These are phyloP conservation scores for Wickerhamomyces queroliae DNA, from an alignment of 805 yeast genomes.

Conservation along the genomic window DNA sequence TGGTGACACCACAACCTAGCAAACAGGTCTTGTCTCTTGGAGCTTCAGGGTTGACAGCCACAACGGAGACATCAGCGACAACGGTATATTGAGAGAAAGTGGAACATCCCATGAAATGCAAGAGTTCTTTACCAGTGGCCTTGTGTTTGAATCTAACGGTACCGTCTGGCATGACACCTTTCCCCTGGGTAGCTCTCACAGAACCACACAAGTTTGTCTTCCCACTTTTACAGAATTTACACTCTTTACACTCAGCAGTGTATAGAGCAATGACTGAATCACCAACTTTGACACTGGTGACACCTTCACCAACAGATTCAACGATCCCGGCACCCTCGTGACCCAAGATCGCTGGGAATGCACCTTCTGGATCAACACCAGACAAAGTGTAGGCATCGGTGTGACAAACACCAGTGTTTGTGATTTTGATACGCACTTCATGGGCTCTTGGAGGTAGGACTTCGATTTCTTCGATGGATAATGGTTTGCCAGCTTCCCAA, in stretches of 20 bases:
- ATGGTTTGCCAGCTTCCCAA: conserved; percentile 88
- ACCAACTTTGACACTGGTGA: conserved; percentile 83
- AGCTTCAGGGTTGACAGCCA: conserved; percentile 81
- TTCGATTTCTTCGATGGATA: conserved; percentile 78
- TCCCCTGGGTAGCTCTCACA: conserved; percentile 96
- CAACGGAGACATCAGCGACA: conserved; percentile 95
- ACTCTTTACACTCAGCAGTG: conserved; percentile 94
- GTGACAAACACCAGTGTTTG: conserved; percentile 94
- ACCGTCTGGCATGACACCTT: conserved; percentile 98
- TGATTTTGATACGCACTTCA: conserved; percentile 89
- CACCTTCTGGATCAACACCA: conserved; percentile 95
- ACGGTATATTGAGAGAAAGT: conserved; percentile 97
- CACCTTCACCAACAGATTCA: conserved; percentile 93
- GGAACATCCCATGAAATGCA: conserved; percentile 98
- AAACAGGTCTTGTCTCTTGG: conserved; percentile 83
- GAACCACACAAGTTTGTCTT: conserved; percentile 96
- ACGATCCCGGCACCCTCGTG: conserved; percentile 99
- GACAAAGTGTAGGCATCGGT: conserved; percentile 96
- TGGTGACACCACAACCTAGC: conserved; percentile 97
- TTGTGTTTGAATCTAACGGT: conserved; percentile 79
- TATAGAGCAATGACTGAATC: conserved; percentile 91
- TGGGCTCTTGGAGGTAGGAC: conserved; percentile 95
- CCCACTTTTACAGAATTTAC: conserved; percentile 92
- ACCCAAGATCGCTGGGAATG: conserved; percentile 88
- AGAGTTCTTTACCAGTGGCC: conserved; percentile 70